Conservation (phyloP, 2,329 filamentous ascomycete species). For the Pyrenochaeta sp. region DNA sequence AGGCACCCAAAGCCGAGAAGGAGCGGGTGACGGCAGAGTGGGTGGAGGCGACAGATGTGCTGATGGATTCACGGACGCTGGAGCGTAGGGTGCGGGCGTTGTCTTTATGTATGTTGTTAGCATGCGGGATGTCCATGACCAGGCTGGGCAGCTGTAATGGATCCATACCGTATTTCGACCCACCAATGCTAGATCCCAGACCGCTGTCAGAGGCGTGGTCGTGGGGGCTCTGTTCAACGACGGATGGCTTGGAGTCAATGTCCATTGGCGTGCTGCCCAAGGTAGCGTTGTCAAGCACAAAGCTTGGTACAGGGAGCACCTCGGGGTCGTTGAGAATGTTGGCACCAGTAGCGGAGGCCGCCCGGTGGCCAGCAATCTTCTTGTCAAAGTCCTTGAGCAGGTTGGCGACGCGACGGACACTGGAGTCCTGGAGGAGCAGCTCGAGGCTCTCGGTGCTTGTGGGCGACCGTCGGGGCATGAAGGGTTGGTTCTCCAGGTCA, state of each 20-base stretch:
- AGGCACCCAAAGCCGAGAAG: constrained; percentile 49
- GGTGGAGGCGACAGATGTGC: constrained; percentile 47
- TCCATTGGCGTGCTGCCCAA: constrained; percentile 49
- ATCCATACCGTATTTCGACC: constrained; percentile 55
- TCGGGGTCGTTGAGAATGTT: constrained; percentile 58
- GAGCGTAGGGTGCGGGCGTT: constrained; percentile 37
- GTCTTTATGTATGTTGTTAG: constrained; percentile 51
- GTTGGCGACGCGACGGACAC: constrained; percentile 55
- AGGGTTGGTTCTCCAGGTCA: constrained; percentile 50
- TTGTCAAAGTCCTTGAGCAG: constrained; percentile 57
- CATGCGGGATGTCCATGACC: constrained; percentile 22
- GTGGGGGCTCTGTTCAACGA: constrained; percentile 54
- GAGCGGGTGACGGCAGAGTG: constrained; percentile 56
- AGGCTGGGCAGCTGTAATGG: constrained; percentile 24
- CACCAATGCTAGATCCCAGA: constrained; percentile 81
- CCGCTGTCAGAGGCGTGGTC: constrained; percentile 87
- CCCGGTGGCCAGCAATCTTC: constrained; percentile 49
- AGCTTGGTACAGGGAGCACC: constrained; percentile 58
- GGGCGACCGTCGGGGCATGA: constrained; percentile 58
- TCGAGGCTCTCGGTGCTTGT: constrained; percentile 59
- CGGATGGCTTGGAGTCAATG: constrained; percentile 52
- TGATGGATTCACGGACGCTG: constrained; percentile 45
- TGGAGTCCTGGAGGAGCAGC: constrained; percentile 56
- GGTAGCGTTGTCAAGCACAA: constrained; percentile 51
- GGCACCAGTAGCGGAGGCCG: constrained; percentile 36